A percentile compares a stretch with the other conserved stretches of the same genome.
Evolutionary conservation across 495 filamentous ascomycete genomes (phyloP).

Genomic region (Hypoxylon lienhwacheense): DNA sequence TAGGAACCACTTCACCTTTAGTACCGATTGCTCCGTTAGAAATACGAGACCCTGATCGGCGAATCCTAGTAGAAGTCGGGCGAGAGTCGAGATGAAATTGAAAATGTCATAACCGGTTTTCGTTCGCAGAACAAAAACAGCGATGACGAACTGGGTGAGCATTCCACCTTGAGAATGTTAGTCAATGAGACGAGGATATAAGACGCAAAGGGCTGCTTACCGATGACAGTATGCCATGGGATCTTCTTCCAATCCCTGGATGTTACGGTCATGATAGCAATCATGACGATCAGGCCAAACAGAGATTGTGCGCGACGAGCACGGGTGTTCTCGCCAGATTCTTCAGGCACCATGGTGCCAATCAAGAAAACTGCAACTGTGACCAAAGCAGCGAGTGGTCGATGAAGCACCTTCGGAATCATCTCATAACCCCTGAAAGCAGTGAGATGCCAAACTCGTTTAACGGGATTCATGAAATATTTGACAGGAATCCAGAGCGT

Average conservation of each 20-base stretch:
- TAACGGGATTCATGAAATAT: constrained; percentile 65
- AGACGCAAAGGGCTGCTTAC: constrained; percentile 21
- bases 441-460: constrained; percentile 66
- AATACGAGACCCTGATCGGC: constrained; percentile 70
- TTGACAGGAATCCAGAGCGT: constrained; percentile 71
- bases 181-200: neutral
- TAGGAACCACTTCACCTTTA: constrained; percentile 64
- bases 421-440: constrained; percentile 53
- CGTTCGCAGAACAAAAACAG: constrained; percentile 82
- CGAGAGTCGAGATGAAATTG: constrained; percentile 74
- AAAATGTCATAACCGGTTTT: constrained; percentile 83
- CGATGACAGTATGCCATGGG: constrained; percentile 84
- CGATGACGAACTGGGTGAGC: constrained; percentile 83
- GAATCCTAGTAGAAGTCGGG: constrained; percentile 69
- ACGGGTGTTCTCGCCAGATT: constrained; percentile 73
- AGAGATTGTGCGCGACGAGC: constrained; percentile 76
- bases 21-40: constrained; percentile 59
- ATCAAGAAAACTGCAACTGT: constrained; percentile 71
- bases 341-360: constrained; percentile 70
- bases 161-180: constrained; percentile 60
- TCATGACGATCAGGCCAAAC: constrained; percentile 76
- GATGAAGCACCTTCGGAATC: constrained; percentile 65
- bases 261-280: constrained; percentile 65
- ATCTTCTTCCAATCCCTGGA: constrained; percentile 71
- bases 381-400: constrained; percentile 59